These are phyloP conservation scores for Amesomyces nigricolor DNA, from an alignment of 2,329 filamentous ascomycete genomes.

Conservation along the genomic window DNA sequence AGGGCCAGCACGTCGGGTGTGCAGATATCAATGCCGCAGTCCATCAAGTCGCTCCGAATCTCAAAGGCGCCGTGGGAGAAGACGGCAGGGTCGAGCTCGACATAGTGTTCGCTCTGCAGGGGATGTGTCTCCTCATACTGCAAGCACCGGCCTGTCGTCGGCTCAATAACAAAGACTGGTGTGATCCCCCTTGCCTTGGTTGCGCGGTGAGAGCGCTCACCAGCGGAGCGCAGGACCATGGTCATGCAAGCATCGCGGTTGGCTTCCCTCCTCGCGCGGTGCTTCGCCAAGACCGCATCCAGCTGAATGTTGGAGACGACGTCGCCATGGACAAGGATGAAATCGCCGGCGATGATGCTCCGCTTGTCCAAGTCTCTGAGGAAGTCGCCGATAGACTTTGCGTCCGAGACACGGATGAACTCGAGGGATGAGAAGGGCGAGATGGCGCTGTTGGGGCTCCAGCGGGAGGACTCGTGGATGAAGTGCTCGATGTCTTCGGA, in stretches of 20 bases:
- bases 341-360: conserved; percentile 80
- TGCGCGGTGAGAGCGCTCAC: conserved; percentile 64
- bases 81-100: conserved; percentile 74
- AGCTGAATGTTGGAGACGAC: conserved; percentile 84
- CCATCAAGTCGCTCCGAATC: conserved; percentile 79
- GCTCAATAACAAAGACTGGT: conserved; percentile 82
- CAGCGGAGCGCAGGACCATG: conserved; percentile 77
- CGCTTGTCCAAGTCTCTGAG: conserved; percentile 89
- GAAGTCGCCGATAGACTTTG: conserved; percentile 84
- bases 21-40: conserved; percentile 94
- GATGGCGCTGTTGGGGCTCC: conserved; percentile 53
- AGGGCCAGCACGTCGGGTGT: conserved; percentile 90
- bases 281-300: conserved; percentile 69
- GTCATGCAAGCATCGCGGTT: conserved; percentile 99
- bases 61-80: conserved; percentile 70
- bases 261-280: conserved; percentile 71
- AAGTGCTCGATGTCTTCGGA: conserved; percentile 83
- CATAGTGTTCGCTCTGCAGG: conserved; percentile 56
- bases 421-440: conserved; percentile 72
- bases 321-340: conserved; percentile 87
- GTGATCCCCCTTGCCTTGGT: conserved; percentile 64
- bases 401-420: conserved; percentile 77
- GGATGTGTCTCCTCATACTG: conserved; percentile 91
- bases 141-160: conserved; percentile 71
- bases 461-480: conserved; percentile 66